Evolutionary conservation across 805 yeast species (phyloP), one percentile per base, ranked within the genome.

Genomic region (Monosporozyma unispora): DNA sequence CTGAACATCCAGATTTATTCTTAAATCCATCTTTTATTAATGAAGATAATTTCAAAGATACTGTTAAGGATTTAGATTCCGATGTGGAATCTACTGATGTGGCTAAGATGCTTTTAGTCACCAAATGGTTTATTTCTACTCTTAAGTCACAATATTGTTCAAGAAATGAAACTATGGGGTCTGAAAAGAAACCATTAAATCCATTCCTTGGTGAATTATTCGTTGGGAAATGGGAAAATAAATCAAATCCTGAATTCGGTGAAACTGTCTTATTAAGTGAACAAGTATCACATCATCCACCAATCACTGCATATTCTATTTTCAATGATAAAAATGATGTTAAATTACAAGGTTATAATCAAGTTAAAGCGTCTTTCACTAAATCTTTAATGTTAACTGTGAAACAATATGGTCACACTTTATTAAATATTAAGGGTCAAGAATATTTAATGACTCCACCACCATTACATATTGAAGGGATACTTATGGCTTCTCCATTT

Each of bases 241-340:
- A 64, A 45, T 63, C 78, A 25, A 77, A 75, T 41, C 67, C 71
- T 10, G 72, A 70, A 48, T 67, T 78, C 14, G 96, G 96, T 40
- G 95, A 87, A 53, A 86, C 96, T 23, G 69, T 80, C 11, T 72
- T 91, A 62, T 70, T 88, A 48, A 80, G 90, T 54, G 99, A 93
- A 69, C 99, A 93, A 70, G 97, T 93, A 12, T 82, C 90, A 53
- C 99, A 93, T 70, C 99, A 93, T 67, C 99, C 99, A 16, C 98
- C 99, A 23, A 83, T 86, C 33, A 90, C 98, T n/a, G 97, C 93
- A 6, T 93, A 89, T 64, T 79, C 89, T 41, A 78, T 93, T 49
- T 71, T 78, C 61, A 89, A 89, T 64, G 85, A 81, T 54, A 78
- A 80, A 59, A 76, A 83, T 65, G 76, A 82, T 31, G 82, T 84